phyloP scores from a whole-genome alignment of 495 filamentous ascomycete genomes.

The Corynascus novoguineensis region DNA sequence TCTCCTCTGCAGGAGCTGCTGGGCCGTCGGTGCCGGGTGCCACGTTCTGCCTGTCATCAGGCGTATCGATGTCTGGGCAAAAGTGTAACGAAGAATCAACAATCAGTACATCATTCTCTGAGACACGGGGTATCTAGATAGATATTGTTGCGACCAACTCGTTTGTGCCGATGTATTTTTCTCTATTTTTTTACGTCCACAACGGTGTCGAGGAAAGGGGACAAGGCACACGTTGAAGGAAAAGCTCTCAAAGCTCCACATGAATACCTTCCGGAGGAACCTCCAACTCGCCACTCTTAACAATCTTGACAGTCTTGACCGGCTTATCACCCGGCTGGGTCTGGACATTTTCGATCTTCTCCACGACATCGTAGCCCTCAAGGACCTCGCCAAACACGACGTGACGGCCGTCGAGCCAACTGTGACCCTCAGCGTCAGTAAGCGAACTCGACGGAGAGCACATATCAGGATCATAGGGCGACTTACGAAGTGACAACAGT shows the following conservation, averaged over 20 bases:
- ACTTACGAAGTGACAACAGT: constrained; percentile 75
- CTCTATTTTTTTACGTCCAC: constrained; percentile 15
- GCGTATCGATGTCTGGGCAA: constrained; percentile 11
- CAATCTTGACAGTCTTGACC: constrained; percentile 70
- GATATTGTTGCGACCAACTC: not conserved
- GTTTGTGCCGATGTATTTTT: constrained; percentile 1
- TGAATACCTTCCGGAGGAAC: constrained; percentile 96
- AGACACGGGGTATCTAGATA: not conserved
- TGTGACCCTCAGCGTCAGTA: constrained; percentile 34
- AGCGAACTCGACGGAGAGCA: not conserved
- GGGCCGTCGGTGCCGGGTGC: constrained; percentile 6
- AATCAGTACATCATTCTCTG: constrained; percentile 14
- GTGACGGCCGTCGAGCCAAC: constrained; percentile 84
- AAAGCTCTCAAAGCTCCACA: constrained; percentile 73
- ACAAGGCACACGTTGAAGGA: constrained; percentile 12
- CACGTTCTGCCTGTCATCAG: not conserved
- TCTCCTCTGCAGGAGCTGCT: constrained; percentile 6
- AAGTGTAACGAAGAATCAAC: constrained; percentile 1
- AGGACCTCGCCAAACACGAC: constrained; percentile 90
- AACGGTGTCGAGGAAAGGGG: constrained; percentile 2
- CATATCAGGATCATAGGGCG: not conserved
- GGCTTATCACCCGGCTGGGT: constrained; percentile 72
- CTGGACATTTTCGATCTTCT: constrained; percentile 74
- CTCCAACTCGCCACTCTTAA: constrained; percentile 87
- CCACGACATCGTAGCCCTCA: constrained; percentile 86